phyloP scores from a whole-genome alignment of 768 basidiomycete species.

The Leccinum fibrillosum region DNA sequence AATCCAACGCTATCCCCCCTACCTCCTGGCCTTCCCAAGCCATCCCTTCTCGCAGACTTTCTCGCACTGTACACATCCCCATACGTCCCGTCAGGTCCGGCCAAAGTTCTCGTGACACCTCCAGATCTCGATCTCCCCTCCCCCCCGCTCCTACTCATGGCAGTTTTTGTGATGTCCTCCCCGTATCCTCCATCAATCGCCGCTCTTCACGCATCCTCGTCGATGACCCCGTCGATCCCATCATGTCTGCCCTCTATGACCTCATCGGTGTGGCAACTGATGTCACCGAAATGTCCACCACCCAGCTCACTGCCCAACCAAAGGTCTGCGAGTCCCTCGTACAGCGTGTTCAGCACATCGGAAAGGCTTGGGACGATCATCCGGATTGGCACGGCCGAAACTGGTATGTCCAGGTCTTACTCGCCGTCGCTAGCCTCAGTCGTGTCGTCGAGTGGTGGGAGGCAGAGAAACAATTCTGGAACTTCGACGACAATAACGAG shows the following conservation, averaged over 20 bases:
- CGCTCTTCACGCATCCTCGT: slow-evolving; percentile 80
- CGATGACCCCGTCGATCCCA: slow-evolving; percentile 84
- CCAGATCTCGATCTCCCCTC: slow-evolving; percentile 90
- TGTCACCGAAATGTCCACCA: slow-evolving; percentile 84
- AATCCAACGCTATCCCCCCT: slow-evolving; percentile 44
- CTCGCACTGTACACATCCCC: slow-evolving; percentile 79
- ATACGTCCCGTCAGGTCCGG: slow-evolving; percentile 64
- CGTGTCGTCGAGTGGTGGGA: slow-evolving; percentile 99
- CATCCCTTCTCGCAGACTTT: slow-evolving; percentile 77
- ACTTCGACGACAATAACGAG: slow-evolving; percentile 90
- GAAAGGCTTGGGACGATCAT: slow-evolving; percentile 95
- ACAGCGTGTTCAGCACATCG: slow-evolving; percentile 86
- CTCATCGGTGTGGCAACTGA: slow-evolving; percentile 93
- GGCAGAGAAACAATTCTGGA: slow-evolving; percentile 99
- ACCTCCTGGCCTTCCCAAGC: slow-evolving; percentile 55
- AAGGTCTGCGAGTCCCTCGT: slow-evolving; percentile 85
- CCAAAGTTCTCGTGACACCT: slow-evolving; percentile 89
- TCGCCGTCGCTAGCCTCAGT: slow-evolving; percentile 92
- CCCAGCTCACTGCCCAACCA: slow-evolving; percentile 80
- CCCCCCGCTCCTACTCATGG: slow-evolving; percentile 65
- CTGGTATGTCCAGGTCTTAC: slow-evolving; percentile 96
- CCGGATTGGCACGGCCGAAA: slow-evolving; percentile 97
- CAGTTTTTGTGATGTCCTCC: slow-evolving; percentile 58
- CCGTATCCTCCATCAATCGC: slow-evolving; percentile 50
- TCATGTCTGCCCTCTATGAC: slow-evolving; percentile 87